These are phyloP conservation scores for Rhodotorula toruloides DNA, from an alignment of 768 basidiomycete species.

Conservation along the genomic window DNA sequence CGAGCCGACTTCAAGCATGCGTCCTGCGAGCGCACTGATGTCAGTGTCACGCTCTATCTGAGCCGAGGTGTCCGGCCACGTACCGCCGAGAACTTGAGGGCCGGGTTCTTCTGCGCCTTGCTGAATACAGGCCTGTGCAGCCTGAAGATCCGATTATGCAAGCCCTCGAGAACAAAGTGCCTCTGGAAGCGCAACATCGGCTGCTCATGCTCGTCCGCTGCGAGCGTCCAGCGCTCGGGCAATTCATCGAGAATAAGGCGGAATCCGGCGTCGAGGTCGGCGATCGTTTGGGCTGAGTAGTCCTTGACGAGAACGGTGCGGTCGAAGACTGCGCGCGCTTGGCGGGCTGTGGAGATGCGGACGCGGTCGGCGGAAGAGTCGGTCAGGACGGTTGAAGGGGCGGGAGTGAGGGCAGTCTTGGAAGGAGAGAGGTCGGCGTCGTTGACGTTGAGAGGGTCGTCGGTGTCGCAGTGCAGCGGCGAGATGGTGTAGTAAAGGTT, in stretches of 20 bases:
- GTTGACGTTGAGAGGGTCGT: slow-evolving; percentile 38
- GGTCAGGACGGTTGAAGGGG: slow-evolving; percentile 32
- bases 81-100: slow-evolving; percentile 33
- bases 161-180: slow-evolving; percentile 36
- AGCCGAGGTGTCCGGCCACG: background rate
- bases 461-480: slow-evolving; percentile 36
- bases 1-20: slow-evolving; percentile 25
- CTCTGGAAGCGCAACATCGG: slow-evolving; percentile 38
- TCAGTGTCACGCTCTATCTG: background rate
- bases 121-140: slow-evolving; percentile 32
- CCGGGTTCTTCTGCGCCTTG: slow-evolving; percentile 24
- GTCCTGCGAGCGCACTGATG: background rate
- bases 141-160: slow-evolving; percentile 38
- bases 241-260: slow-evolving; percentile 31
- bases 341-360: slow-evolving; percentile 35
- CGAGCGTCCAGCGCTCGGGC: slow-evolving; percentile 34
- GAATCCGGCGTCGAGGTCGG: slow-evolving; percentile 38
- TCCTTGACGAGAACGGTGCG: slow-evolving; percentile 26
- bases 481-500: slow-evolving; percentile 31
- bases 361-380: slow-evolving; percentile 37
- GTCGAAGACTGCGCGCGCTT: slow-evolving; percentile 37
- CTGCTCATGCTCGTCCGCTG: slow-evolving; percentile 24
- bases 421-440: slow-evolving; percentile 32
- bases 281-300: slow-evolving; percentile 13
- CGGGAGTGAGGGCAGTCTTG: slow-evolving; percentile 14